Conservation (phyloP, 2,329 filamentous ascomycete genomes). For the Colletotrichum phormii region DNA sequence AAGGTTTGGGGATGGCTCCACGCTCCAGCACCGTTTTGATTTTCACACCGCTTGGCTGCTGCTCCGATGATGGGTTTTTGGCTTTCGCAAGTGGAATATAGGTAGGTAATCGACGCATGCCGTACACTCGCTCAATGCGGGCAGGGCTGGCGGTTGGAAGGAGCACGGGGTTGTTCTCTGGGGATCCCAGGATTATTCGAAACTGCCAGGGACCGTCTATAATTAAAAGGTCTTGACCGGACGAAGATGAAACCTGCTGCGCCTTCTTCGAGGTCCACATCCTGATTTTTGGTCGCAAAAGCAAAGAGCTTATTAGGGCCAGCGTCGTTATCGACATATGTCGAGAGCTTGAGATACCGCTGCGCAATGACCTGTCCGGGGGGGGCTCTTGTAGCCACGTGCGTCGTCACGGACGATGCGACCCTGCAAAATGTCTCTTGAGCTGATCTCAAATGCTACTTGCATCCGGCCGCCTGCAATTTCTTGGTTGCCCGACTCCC, state of each 20-base stretch:
- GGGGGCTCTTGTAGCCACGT: slow-evolving; percentile 21
- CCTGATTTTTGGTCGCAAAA: slow-evolving; percentile 4
- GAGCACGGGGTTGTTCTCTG: background rate
- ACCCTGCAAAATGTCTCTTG: slow-evolving; percentile 14
- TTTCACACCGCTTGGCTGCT: slow-evolving; percentile 14
- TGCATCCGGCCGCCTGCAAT: background rate
- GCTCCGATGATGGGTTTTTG: background rate
- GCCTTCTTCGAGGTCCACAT: slow-evolving; percentile 35
- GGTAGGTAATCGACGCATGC: background rate
- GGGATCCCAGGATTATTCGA: slow-evolving; percentile 21
- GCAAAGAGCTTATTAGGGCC: slow-evolving; percentile 15
- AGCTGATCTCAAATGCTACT: slow-evolving; percentile 5
- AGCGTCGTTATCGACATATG: slow-evolving; percentile 8
- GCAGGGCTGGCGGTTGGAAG: slow-evolving; percentile 9
- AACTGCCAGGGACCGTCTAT: slow-evolving; percentile 28
- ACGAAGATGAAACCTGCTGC: slow-evolving; percentile 47
- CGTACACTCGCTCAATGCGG: background rate
- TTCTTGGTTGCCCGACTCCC: background rate
- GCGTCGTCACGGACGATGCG: slow-evolving; percentile 28
- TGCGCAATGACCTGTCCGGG: slow-evolving; percentile 6
- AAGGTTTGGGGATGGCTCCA: slow-evolving; percentile 17
- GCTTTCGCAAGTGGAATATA: slow-evolving; percentile 1
- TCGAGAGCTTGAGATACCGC: background rate
- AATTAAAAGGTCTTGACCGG: slow-evolving; percentile 17
- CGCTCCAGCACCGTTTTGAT: background rate